Base-by-base conservation (phyloP, 2,329 filamentous ascomycete genomes). In the Penicillium sp. region DNA sequence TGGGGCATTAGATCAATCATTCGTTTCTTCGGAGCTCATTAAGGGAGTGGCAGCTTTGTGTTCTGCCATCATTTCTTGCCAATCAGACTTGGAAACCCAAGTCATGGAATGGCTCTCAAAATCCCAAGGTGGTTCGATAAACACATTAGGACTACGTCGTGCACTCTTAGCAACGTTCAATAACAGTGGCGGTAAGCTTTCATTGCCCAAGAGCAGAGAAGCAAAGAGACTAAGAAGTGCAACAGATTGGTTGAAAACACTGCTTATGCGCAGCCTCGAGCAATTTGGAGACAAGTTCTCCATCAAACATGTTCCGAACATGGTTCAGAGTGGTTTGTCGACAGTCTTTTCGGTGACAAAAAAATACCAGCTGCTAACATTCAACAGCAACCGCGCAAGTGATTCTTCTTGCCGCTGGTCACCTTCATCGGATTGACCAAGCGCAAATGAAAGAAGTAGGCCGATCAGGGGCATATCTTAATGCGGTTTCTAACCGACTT, bases 251-350 rank as follows among this genome's bases (percentile, higher is more conserved):
- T 53, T 75, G 18, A 62, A 53, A 16, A 59, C 64, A 14, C 89
- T 34, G 69, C 93, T 52, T 84, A 91, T 64, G 26, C 90, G 85
- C 66, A 83, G 81, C 45, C 76, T 96, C 45, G 78, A 78, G 36
- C 83, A 88, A 45, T 96, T 97, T 70, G 90, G 90, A 1, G 92
- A 97, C 64, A 84, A 88, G 46, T 77, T 97, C 10, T 96, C 91
- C 65, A 91, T 97, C 62, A 89, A 85, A 54, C 91, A 97, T 71
- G 84, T 88, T 0, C 87, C 92, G 5, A 83, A 89, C n/a, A 68
- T 94, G 36, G 89, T 92, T 66, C 94, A 99, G 80, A 90, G 97
- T 81, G 88, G 91, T 64, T 5, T 7, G 57, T 60, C 40, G 19
- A 40, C 4, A 7, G 7, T 23, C 16, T 6, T 16, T 10, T 35